Conservation (phyloP, 768 basidiomycete genomes). For the Leccinum imitatum region DNA sequence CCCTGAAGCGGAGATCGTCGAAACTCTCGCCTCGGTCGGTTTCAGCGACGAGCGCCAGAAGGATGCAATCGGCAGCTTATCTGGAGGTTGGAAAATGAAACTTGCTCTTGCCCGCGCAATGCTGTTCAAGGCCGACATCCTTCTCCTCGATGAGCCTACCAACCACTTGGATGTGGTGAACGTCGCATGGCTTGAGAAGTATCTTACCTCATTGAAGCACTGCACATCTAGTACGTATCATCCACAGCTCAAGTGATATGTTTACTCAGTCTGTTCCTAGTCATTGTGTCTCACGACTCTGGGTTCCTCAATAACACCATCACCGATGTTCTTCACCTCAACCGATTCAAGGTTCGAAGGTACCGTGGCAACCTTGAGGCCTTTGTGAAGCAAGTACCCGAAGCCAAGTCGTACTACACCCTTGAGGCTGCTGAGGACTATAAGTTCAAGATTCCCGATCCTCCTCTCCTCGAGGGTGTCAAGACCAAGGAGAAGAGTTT, state of each 20-base stretch:
- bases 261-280: slow-evolving; percentile 33
- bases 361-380: slow-evolving; percentile 94
- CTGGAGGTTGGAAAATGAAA: slow-evolving; percentile 99
- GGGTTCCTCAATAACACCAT: slow-evolving; percentile 97
- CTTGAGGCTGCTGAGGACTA: slow-evolving; percentile 96
- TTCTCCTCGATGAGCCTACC: slow-evolving; percentile 95
- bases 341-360: slow-evolving; percentile 96
- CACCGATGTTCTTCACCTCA: slow-evolving; percentile 95
- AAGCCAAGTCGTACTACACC: slow-evolving; percentile 97
- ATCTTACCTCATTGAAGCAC: slow-evolving; percentile 80
- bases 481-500: slow-evolving; percentile 99
- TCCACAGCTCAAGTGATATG: not conserved
- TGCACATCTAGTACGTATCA: slow-evolving; percentile 83
- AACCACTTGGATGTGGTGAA: slow-evolving; percentile 97
- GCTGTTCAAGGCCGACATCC: slow-evolving; percentile 97
- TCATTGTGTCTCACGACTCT: slow-evolving; percentile 98
- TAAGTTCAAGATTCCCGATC: slow-evolving; percentile 97
- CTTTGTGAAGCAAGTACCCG: slow-evolving; percentile 92
- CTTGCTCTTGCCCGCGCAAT: slow-evolving; percentile 95
- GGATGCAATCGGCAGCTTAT: slow-evolving; percentile 83
- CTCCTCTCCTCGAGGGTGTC: slow-evolving; percentile 97
- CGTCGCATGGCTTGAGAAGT: slow-evolving; percentile 95
- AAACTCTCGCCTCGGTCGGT: slow-evolving; percentile 87
- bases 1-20: slow-evolving; percentile 63
- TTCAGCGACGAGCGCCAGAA: slow-evolving; percentile 87